Evolutionary conservation across 139 green algal species (phyloP), one percentile per base, ranked within the genome.

Genomic region (Pycnococcus provasolii): DNA sequence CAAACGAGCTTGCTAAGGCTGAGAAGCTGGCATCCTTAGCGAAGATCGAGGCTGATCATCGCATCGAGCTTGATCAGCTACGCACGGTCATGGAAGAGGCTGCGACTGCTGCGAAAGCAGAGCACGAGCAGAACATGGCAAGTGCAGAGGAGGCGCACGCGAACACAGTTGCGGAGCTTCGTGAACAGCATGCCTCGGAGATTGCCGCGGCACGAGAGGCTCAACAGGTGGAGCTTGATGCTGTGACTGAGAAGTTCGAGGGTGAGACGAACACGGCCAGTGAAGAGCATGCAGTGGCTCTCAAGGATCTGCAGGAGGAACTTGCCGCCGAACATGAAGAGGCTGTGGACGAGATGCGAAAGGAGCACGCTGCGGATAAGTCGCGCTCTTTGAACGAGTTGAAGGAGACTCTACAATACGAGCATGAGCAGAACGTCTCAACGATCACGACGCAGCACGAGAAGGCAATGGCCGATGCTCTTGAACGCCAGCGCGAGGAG

Each of bases 401-500:
- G 6, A 51, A 65, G 2, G 51, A 63, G 9, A 69, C 47, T 8
- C 4, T 11, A 26, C 39, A 53, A 4, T 40, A 59, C 37, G 7
- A 60, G 3, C 2, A 66, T 2, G 70, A 72, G 37, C 13, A 72
- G 1, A 42, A 62, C 7, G 39, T 4, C 11, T 45, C 13, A 50
- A 59, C 64, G 41, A 51, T 42, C 40, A 43, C 64, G 52, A 53
- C 47, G 37, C 26, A 71, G 45, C 57, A 40, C 47, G 46, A 70
- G 51, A 37, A 66, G 7, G 63, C 37, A 13, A 59, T 76, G 2
- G 53, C 72, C 40, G 39, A 76, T 43, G 48, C 63, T 3, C 57
- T 76, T 5, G 50, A 53, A 26, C 44, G 70, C 2, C 70, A 76
- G 53, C 42, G 70, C 11, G 70, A 76, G 46, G 46, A 72, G 53